phyloP scores from a whole-genome alignment of 192 early-diverging fungal genomes.

The Coemansia brasiliensis region DNA sequence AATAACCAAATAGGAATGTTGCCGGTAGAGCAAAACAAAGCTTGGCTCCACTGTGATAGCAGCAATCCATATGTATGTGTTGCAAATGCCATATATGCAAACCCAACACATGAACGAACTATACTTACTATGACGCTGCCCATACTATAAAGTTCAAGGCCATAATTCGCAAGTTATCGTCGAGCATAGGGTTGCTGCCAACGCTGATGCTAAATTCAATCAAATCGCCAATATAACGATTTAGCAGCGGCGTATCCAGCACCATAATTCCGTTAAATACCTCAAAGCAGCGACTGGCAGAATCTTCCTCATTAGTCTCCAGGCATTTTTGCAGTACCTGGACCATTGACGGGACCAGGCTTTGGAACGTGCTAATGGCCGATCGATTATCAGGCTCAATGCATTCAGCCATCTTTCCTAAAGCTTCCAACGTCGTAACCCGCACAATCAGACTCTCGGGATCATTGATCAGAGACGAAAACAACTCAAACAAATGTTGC shows the following conservation, averaged over 20 bases:
- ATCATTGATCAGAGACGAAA: constrained; percentile 72
- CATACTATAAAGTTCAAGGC: constrained; percentile 72
- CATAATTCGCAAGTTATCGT: constrained; percentile 71
- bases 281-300: constrained; percentile 77
- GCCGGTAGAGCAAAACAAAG: neutral
- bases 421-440: constrained; percentile 75
- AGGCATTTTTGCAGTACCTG: constrained; percentile 80
- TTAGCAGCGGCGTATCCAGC: constrained; percentile 78
- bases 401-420: constrained; percentile 81
- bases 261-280: constrained; percentile 82
- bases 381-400: constrained; percentile 70
- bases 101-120: neutral
- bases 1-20: neutral
- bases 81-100: neutral
- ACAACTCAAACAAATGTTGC: constrained; percentile 71
- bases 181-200: constrained; percentile 67
- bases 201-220: constrained; percentile 79
- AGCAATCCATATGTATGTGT: neutral
- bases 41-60: neutral
- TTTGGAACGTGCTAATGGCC: constrained; percentile 70
- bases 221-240: constrained; percentile 75
- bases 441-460: constrained; percentile 80
- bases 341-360: constrained; percentile 82
- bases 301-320: constrained; percentile 71
- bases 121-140: constrained; percentile 68